Base-by-base conservation (phyloP, 768 basidiomycete genomes). In the Leccinum variicolor region DNA sequence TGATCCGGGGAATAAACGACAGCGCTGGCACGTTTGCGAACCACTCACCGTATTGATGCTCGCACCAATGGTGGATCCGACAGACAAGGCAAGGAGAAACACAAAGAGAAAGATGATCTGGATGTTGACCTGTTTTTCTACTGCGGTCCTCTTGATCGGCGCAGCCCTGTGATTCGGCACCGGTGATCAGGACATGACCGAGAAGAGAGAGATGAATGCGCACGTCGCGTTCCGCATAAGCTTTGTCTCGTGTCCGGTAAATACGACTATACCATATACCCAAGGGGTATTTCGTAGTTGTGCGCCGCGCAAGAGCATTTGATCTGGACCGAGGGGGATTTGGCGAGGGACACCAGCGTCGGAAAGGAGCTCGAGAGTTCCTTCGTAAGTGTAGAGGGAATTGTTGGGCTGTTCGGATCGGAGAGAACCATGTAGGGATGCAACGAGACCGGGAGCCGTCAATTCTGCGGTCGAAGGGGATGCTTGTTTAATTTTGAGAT, bases 231-330 rank as follows among this genome's bases (percentile, higher is more conserved):
- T 98, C 58, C 92, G 84, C 94, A 98, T 95, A 36, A 99, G 74
- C 73, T 99, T 99, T 19, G 97, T 98, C 77, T 99, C 95, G 68
- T 98, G 97, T 0, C 97, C 97, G 0, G 94, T 96, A 65, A 94
- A 98, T 43, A 98, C 90, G 33, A 87, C 88, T 8, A 99, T 69
- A 13, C 95, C 96, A 72, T 98, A 98, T 28, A 91, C 83, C 97
- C 97, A 99, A 9, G 89, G 86, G 2, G 97, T 98, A 72, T 99
- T 99, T 55, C 97, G 82, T 56, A 99, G 71, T 70, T 99, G 97
- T 28, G 97, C 95, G 1, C 97, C 97, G 31, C 97, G 86, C 41
- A 99, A 77, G 11, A 98, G 80, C 66, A 98, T 79, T 72, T 99
- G 97, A 68, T 97, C 94, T 1, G 97, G 96, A 4, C 95, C 94